Evolutionary conservation across 108 stramenopile species (phyloP).

Genomic region (Stephanodiscus minutulus): DNA sequence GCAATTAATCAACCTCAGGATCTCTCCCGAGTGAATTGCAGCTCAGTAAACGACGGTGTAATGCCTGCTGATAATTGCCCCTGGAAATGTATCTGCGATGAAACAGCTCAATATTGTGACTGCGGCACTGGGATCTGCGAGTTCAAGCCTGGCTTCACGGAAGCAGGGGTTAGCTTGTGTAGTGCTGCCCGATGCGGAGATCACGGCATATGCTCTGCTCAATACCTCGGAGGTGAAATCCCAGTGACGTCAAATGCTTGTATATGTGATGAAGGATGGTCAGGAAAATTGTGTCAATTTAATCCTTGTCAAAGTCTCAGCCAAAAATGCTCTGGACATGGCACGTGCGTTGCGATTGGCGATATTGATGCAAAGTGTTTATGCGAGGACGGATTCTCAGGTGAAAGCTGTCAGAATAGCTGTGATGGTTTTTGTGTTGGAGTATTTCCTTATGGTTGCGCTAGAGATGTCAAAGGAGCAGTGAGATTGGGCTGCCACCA

Average conservation of each 20-base stretch:
- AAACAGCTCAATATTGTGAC: slow-evolving; percentile 50
- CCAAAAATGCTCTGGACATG: slow-evolving; percentile 37
- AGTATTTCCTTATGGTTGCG: slow-evolving; percentile 23
- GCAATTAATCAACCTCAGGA: slow-evolving; percentile 14
- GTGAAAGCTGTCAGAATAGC: slow-evolving; percentile 32
- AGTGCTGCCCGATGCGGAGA: slow-evolving; percentile 53
- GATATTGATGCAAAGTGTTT: slow-evolving; percentile 29
- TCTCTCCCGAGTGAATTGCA: slow-evolving; percentile 28
- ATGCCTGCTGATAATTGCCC: slow-evolving; percentile 50
- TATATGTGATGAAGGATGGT: slow-evolving; percentile 50
- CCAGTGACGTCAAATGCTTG: slow-evolving; percentile 35
- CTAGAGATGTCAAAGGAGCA: slow-evolving; percentile 7
- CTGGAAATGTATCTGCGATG: slow-evolving; percentile 37
- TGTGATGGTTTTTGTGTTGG: slow-evolving; percentile 43
- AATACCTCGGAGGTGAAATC: slow-evolving; percentile 49
- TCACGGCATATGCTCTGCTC: slow-evolving; percentile 52
- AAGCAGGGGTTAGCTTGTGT: slow-evolving; percentile 51
- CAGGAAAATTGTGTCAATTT: slow-evolving; percentile 40
- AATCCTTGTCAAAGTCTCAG: slow-evolving; percentile 35
- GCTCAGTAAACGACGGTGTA: slow-evolving; percentile 17
- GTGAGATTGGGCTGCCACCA: slow-evolving; percentile 13
- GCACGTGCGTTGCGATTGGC: slow-evolving; percentile 34
- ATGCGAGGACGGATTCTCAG: slow-evolving; percentile 44
- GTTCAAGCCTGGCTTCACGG: slow-evolving; percentile 55
- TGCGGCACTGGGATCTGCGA: slow-evolving; percentile 56